A percentile compares a stretch with the other conserved stretches of the same genome.
Conservation (phyloP, 2,329 filamentous ascomycete species). For the Colletotrichum plurivorum region DNA sequence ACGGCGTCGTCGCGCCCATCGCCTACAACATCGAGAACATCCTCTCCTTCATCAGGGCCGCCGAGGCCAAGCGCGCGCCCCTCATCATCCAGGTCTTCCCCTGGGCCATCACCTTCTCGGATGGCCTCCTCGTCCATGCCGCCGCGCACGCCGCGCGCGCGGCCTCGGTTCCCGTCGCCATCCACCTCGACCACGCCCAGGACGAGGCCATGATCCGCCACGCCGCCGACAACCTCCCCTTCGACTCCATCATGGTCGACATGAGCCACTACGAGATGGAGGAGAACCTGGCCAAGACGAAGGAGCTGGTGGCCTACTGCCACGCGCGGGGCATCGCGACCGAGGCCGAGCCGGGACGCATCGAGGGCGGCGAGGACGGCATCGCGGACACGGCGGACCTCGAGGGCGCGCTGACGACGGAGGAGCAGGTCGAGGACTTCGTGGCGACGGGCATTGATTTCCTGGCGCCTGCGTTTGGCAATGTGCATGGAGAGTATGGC, state of each 20-base stretch:
- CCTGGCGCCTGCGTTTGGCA: constrained; percentile 82
- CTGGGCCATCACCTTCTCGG: constrained; percentile 77
- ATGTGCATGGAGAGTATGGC: constrained; percentile 83
- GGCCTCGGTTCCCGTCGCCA: constrained; percentile 70
- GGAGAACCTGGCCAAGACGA: constrained; percentile 76
- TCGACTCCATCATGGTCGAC: constrained; percentile 83
- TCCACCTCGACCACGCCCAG: constrained; percentile 77
- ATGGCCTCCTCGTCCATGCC: constrained; percentile 65
- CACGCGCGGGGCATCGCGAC: constrained; percentile 75
- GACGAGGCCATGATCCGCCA: constrained; percentile 69
- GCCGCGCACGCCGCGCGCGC: constrained; percentile 69
- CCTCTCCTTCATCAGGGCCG: constrained; percentile 75
- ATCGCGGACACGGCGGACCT: constrained; percentile 71
- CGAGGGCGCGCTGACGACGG: constrained; percentile 71
- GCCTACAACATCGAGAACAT: constrained; percentile 78
- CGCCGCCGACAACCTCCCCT: constrained; percentile 69
- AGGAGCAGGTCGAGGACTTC: constrained; percentile 79
- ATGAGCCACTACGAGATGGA: constrained; percentile 81
- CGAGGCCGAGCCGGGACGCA: constrained; percentile 78
- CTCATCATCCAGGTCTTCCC: constrained; percentile 81
- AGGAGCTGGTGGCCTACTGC: constrained; percentile 72
- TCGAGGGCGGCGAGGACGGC: constrained; percentile 75
- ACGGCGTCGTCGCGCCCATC: constrained; percentile 68
- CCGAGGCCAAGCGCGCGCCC: constrained; percentile 75
- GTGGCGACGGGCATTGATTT: constrained; percentile 80